Evolutionary conservation across 2,329 filamentous ascomycete genomes (phyloP).

Genomic region (Trematosphaeria pertusa): DNA sequence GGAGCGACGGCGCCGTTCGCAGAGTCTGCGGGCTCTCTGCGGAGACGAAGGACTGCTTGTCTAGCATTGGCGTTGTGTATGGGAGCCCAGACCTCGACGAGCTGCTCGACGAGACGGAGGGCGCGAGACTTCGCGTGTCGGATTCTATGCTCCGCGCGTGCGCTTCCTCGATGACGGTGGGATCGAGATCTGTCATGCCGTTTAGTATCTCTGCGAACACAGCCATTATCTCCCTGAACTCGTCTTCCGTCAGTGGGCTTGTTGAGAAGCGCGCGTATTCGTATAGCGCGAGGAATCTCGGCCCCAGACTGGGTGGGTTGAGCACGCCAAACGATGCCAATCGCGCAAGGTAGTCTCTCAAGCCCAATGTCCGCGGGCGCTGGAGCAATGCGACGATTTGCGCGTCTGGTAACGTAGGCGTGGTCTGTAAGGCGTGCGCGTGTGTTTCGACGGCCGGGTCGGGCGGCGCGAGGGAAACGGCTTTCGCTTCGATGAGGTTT

Average conservation of each 20-base stretch:
- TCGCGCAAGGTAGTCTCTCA: slow-evolving; percentile 80
- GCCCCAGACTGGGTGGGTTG: slow-evolving; percentile 56
- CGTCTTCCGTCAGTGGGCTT: slow-evolving; percentile 68
- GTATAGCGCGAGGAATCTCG: slow-evolving; percentile 75
- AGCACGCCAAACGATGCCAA: slow-evolving; percentile 72
- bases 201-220: slow-evolving; percentile 82
- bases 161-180: slow-evolving; percentile 58
- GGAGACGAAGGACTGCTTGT: slow-evolving; percentile 29
- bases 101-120: slow-evolving; percentile 29
- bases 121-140: slow-evolving; percentile 43
- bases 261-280: slow-evolving; percentile 86
- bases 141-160: slow-evolving; percentile 34
- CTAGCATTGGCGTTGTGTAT: slow-evolving; percentile 37
- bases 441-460: slow-evolving; percentile 52
- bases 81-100: slow-evolving; percentile 33
- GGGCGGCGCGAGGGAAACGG: slow-evolving; percentile 79
- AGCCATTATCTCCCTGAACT: slow-evolving; percentile 82
- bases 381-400: slow-evolving; percentile 75
- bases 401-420: slow-evolving; percentile 62
- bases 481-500: slow-evolving; percentile 89
- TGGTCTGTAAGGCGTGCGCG: slow-evolving; percentile 31
- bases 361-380: slow-evolving; percentile 71
- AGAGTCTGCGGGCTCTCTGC: slow-evolving; percentile 35
- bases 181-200: slow-evolving; percentile 72
- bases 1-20: slow-evolving; percentile 38